Percentiles rank a stretch among this genome's conserved stretches.
phyloP scores from a whole-genome alignment of 2,329 filamentous ascomycete genomes.

The Mycogone perniciosa region DNA sequence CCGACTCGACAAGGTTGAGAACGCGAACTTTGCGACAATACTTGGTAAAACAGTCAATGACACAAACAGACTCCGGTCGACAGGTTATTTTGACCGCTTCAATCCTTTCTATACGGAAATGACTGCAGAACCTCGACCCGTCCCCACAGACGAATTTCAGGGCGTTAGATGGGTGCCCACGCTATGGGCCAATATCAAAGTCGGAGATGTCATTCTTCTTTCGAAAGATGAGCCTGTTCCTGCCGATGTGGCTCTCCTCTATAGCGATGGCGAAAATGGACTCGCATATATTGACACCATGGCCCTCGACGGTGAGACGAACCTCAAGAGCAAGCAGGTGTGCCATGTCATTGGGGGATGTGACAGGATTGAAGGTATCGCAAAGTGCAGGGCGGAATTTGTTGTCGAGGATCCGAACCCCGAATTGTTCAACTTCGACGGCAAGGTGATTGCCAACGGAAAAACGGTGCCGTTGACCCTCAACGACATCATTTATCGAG shows the following conservation, averaged over 20 bases:
- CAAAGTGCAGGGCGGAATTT: conserved; percentile 52
- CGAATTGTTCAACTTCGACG: conserved; percentile 71
- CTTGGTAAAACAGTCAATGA: conserved; percentile 34
- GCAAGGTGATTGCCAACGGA: conserved; percentile 53
- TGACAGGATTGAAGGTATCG: conserved; percentile 46
- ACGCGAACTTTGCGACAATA: conserved; percentile 47
- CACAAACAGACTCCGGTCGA: conserved; percentile 21
- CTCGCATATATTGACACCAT: conserved; percentile 81
- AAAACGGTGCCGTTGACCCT: conserved; percentile 66
- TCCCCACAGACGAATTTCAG: conserved; percentile 55
- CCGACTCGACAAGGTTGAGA: conserved; percentile 75
- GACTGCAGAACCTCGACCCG: conserved; percentile 22
- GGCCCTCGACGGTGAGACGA: conserved; percentile 78
- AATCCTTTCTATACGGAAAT: conserved; percentile 29
- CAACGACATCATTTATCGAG: conserved; percentile 78
- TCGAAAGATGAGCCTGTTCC: conserved; percentile 71
- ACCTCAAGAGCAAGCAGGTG: conserved; percentile 69
- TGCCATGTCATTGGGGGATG: conserved; percentile 56
- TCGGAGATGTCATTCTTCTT: conserved; percentile 45
- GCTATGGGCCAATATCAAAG: conserved; percentile 40
- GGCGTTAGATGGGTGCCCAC: conserved; percentile 45
- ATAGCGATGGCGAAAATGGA: conserved; percentile 70
- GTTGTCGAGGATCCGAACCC: conserved; percentile 72
- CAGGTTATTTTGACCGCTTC: conserved; percentile 20
- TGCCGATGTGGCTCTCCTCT: conserved; percentile 73